A percentile compares a stretch with the other conserved stretches of the same genome.
Evolutionary conservation across 2,329 filamentous ascomycete species (phyloP).

Genomic region (Cytospora piceae): DNA sequence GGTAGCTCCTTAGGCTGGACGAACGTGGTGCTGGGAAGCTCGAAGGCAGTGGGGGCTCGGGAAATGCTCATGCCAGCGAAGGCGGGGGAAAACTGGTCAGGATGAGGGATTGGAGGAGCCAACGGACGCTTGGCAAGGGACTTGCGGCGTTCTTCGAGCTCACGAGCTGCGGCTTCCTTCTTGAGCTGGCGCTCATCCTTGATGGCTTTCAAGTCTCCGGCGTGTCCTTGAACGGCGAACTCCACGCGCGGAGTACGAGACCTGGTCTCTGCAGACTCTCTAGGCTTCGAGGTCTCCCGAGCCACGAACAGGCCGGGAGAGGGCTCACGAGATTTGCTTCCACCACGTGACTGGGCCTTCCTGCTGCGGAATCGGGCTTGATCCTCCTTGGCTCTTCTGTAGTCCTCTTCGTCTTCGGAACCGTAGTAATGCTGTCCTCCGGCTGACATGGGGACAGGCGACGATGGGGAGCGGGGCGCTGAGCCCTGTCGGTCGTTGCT

Average conservation of each 20-base stretch:
- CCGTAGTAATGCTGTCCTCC: slow-evolving; percentile 53
- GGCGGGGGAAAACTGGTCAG: slow-evolving; percentile 57
- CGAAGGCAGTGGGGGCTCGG: slow-evolving; percentile 41
- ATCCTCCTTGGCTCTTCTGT: slow-evolving; percentile 55
- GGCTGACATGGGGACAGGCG: slow-evolving; percentile 75
- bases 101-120: slow-evolving; percentile 79
- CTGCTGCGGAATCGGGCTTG: slow-evolving; percentile 61
- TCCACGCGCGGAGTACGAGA: slow-evolving; percentile 41
- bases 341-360: slow-evolving; percentile 43
- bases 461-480: slow-evolving; percentile 73
- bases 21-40: slow-evolving; percentile 49
- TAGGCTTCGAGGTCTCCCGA: slow-evolving; percentile 36
- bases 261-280: slow-evolving; percentile 38
- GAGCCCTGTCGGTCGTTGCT: slow-evolving; percentile 64
- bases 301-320: slow-evolving; percentile 35
- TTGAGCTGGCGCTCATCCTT: slow-evolving; percentile 66
- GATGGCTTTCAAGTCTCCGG: slow-evolving; percentile 58
- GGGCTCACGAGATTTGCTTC: slow-evolving; percentile 31
- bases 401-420: slow-evolving; percentile 70
- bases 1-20: slow-evolving; percentile 49
- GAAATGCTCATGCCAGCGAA: slow-evolving; percentile 32
- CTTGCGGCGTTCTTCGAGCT: slow-evolving; percentile 84
- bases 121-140: slow-evolving; percentile 82
- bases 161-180: slow-evolving; percentile 77
- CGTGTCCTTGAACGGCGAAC: slow-evolving; percentile 49